Base-by-base conservation (phyloP, 2,329 filamentous ascomycete genomes). In the Cladobotryum protrusum region DNA sequence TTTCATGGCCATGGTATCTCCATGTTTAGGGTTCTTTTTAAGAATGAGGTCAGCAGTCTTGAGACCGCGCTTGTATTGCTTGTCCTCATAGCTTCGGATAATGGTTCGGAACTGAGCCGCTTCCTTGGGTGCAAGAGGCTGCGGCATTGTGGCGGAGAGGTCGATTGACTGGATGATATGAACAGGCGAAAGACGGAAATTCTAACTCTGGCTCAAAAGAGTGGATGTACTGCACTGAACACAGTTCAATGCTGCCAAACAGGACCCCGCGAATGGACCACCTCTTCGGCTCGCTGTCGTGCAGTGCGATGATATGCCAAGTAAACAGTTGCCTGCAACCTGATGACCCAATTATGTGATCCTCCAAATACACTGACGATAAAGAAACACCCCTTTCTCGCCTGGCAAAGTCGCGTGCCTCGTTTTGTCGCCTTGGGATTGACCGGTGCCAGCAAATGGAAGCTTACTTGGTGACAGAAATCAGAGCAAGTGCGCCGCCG, bases 1-100 rank as follows among this genome's bases (percentile, higher is more conserved):
- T 74, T 99, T 99, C 93, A 99, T 99, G 48, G 93, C 95, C 72
- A 95, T 86, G 19, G 93, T 99, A 69, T 99, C 95, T 65, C 91
- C 95, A 85, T 99, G 93, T 63, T 89, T 93, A 39, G 92, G 89
- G 65, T 87, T 85, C 72, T 96, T 97, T 68, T 87, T 88, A 58
- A 99, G 83, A 66, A 99, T 96, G 72, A 96, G 89, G 67, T 99
- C 93, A 60, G 93, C 92, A 43, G 87, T 85, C 74, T 97, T 99
- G 65, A 99, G 78, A 67, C 92, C 92, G 55, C 78, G 74, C 74
- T 97, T 99, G 76, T 97, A 96, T 66, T 97, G 92, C 72, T 99
- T 99, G 67, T 91, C 87, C 72, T 99, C 93, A 77, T 97, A 99
- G 72, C 89, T 85, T 67, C 92, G 91, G 63, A 99, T 89, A 57